Evolutionary conservation across 148 eudicot species (phyloP), one percentile per base, ranked within the genome.

Genomic region (Gaultheria prostrata): DNA sequence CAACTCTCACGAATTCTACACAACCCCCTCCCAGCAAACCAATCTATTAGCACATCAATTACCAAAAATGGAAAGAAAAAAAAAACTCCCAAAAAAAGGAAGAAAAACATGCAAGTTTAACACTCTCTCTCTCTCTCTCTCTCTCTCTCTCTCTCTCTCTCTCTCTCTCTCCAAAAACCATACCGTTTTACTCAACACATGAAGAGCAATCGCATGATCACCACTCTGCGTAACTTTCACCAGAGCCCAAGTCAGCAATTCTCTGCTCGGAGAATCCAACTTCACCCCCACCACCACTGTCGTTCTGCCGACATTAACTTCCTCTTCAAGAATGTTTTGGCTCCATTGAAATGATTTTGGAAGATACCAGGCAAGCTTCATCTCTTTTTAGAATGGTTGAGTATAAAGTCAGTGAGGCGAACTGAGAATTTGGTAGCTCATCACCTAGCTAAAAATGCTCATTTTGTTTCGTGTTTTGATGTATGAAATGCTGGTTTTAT

Each of bases 251-350:
- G 99, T 96, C 9, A 96, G 92, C 76, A 96, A 50, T 84, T 94
- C 99, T 71, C 85, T 90, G 83, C 99, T 96, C 12, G 82, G 82
- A n/a, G 87, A 87, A 83, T 94, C 95, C 88, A 94, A 75, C 82
- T 96, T 96, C 77, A 96, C 94, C 15, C 98, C 99, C 11, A 96
- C 98, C 69, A 96, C 90, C 77, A 96, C 97, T 84, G 94, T 92
- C 35, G 92, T 83, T 4, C 85, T 87, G 14, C 83, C 89, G 84
- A 83, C 89, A 83, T 6, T 74, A 51, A 15, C 79, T 32, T 69
- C 82, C 59, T 14, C 77, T 70, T 82, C 89, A 14, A 51, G 56
- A 51, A 51, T 51, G 56, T 51, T 51, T 51, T 51, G 56, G 56
- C 56, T 51, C 18, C 17, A 51, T 51, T 51, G 18, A 14, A 51